A percentile compares a stretch with the other conserved stretches of the same genome.
Conservation (phyloP, 768 basidiomycete species). For the Amanita pseudoporphyria region DNA sequence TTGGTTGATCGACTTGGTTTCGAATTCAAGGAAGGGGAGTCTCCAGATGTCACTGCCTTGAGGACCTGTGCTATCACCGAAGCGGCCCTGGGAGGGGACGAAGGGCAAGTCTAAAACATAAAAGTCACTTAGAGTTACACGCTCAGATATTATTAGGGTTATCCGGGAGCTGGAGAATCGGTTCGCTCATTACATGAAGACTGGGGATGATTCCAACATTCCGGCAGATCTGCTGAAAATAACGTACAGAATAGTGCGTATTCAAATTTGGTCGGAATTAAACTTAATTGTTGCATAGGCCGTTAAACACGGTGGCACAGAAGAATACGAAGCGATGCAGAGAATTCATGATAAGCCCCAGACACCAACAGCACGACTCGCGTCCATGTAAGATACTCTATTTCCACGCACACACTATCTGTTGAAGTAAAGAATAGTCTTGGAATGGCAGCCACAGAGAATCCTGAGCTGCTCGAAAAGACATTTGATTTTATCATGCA, state of each 20-base stretch:
- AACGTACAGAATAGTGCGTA: constrained; percentile 42
- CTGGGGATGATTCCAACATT: constrained; percentile 67
- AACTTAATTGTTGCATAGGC: constrained; percentile 29
- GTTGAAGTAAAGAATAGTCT: constrained; percentile 25
- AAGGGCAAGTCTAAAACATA: constrained; percentile 14
- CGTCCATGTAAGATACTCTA: constrained; percentile 48
- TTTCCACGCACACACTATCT: background rate
- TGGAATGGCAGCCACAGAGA: constrained; percentile 54
- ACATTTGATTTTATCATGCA: constrained; percentile 52
- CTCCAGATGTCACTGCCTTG: constrained; percentile 57
- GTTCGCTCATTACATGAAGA: constrained; percentile 62
- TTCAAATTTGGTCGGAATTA: constrained; percentile 3
- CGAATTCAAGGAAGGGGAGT: constrained; percentile 57
- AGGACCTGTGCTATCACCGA: constrained; percentile 64
- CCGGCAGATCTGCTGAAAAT: constrained; percentile 67
- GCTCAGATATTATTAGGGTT: constrained; percentile 38
- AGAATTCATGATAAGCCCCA: constrained; percentile 61
- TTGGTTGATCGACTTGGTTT: constrained; percentile 74
- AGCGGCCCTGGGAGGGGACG: constrained; percentile 24
- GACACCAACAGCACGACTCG: constrained; percentile 63
- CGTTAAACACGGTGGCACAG: constrained; percentile 61
- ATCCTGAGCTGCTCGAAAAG: constrained; percentile 46
- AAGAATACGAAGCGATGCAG: constrained; percentile 67
- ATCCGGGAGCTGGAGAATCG: constrained; percentile 60
- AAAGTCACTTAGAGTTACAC: background rate